These are phyloP conservation scores for Clitocybe nebularis DNA, from an alignment of 1,284 basidiomycete species.

Conservation along the genomic window DNA sequence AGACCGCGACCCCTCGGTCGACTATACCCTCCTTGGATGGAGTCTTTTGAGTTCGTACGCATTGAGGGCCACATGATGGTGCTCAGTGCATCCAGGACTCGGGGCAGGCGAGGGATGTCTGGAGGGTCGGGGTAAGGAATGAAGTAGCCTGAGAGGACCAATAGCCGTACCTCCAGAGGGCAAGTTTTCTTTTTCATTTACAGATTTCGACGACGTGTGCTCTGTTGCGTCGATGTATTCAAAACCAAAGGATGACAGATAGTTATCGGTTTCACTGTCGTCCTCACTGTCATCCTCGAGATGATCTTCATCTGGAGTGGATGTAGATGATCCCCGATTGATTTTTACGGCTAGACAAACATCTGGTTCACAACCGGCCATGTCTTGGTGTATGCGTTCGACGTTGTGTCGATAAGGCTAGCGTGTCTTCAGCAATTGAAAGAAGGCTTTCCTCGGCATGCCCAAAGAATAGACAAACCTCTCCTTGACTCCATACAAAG, in stretches of 20 bases:
- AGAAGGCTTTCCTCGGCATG: constrained; percentile 10
- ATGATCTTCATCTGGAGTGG: constrained; percentile 2
- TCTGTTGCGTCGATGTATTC: constrained; percentile 53
- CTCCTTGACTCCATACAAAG: constrained; percentile 62
- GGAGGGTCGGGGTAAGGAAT: constrained; percentile 8
- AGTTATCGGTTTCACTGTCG: constrained; percentile 52
- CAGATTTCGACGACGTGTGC: not conserved
- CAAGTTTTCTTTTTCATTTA: constrained; percentile 8
- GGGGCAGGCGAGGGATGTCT: constrained; percentile 60
- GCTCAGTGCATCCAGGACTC: constrained; percentile 72
- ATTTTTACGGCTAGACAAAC: constrained; percentile 66
- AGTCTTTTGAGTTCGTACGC: constrained; percentile 34
- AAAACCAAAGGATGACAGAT: constrained; percentile 63
- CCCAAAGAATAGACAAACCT: constrained; percentile 42
- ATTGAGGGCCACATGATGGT: constrained; percentile 85
- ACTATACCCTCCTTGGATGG: constrained; percentile 3
- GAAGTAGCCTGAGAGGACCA: not conserved
- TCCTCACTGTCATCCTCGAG: constrained; percentile 34
- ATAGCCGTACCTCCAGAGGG: constrained; percentile 24
- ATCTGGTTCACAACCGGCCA: constrained; percentile 55
- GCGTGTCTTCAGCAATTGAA: constrained; percentile 15
- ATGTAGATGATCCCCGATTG: constrained; percentile 16
- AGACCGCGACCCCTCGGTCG: constrained; percentile 13
- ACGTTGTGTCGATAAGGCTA: constrained; percentile 46
- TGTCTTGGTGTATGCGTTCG: constrained; percentile 41